Conservation (phyloP, 768 basidiomycete genomes). For the Polyporus arcularius region DNA sequence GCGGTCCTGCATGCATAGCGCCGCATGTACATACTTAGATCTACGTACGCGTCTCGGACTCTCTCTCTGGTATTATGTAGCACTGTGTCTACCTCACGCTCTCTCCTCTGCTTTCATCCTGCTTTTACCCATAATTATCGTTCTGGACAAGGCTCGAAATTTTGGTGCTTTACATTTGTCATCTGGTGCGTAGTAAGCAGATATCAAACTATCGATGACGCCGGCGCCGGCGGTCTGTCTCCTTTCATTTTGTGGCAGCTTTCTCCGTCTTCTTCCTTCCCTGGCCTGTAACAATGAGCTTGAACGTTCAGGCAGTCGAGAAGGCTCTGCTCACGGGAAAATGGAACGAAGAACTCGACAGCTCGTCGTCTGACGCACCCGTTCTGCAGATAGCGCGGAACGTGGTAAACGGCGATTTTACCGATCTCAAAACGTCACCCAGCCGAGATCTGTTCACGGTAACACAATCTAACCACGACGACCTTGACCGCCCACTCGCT, state of each 20-base stretch:
- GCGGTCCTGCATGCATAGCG: background rate
- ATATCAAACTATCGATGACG: constrained; percentile 9
- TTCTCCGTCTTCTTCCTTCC: constrained; percentile 7
- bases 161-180: background rate
- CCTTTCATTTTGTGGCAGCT: constrained; percentile 12
- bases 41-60: background rate
- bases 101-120: background rate
- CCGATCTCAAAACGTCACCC: constrained; percentile 42
- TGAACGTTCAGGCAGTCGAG: constrained; percentile 41
- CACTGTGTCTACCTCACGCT: background rate
- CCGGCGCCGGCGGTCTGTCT: constrained; percentile 14
- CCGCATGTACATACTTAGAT: constrained; percentile 3
- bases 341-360: constrained; percentile 34
- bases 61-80: background rate
- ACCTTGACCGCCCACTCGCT: constrained; percentile 43
- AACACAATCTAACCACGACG: constrained; percentile 20
- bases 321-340: constrained; percentile 56
- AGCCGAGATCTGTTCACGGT: constrained; percentile 39
- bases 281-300: constrained; percentile 17
- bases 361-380: constrained; percentile 10
- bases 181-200: constrained; percentile 6
- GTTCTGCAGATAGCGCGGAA: constrained; percentile 48
- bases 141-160: no score
- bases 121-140: background rate
- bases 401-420: constrained; percentile 62